These are phyloP conservation scores for Ceratocystis harringtonii DNA, from an alignment of 2,329 filamentous ascomycete genomes.

Conservation along the genomic window DNA sequence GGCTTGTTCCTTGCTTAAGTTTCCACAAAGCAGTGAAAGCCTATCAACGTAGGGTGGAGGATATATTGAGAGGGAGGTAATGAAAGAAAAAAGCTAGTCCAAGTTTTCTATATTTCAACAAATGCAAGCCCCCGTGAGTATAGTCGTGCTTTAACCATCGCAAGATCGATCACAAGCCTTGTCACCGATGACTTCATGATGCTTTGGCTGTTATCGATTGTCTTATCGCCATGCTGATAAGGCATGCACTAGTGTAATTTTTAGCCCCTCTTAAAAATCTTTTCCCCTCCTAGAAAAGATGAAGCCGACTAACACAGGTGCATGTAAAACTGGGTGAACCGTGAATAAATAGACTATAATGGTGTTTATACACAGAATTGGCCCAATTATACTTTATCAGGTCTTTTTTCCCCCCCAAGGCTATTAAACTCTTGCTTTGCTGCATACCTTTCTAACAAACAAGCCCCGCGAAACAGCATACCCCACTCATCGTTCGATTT, in stretches of 20 bases:
- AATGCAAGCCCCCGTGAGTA: too few relatives aligned
- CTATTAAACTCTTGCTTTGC: neutral
- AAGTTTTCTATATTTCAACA: neutral
- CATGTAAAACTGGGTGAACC: neutral
- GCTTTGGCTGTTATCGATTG: neutral
- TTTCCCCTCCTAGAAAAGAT: constrained; percentile 11
- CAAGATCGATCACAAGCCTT: neutral
- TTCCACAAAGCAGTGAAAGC: too few relatives aligned
- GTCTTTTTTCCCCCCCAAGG: neutral
- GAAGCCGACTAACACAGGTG: neutral
- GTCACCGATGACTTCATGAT: constrained; percentile 6
- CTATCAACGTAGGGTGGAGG: too few relatives aligned
- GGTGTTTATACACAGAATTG: neutral
- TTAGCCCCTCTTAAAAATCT: constrained; percentile 19
- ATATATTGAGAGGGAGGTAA: neutral
- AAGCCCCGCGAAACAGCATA: constrained; percentile 8
- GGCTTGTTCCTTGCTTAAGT: too few relatives aligned
- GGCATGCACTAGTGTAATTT: constrained; percentile 18
- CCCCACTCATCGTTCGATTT: constrained; percentile 7
- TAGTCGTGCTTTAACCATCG: too few relatives aligned
- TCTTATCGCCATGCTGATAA: neutral
- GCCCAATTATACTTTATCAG: constrained; percentile 9
- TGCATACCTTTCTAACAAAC: neutral
- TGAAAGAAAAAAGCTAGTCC: neutral
- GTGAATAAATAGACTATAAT: neutral